Evolutionary conservation across 352 stramenopile species (phyloP).

Genomic region (Pythium folliculosum): DNA sequence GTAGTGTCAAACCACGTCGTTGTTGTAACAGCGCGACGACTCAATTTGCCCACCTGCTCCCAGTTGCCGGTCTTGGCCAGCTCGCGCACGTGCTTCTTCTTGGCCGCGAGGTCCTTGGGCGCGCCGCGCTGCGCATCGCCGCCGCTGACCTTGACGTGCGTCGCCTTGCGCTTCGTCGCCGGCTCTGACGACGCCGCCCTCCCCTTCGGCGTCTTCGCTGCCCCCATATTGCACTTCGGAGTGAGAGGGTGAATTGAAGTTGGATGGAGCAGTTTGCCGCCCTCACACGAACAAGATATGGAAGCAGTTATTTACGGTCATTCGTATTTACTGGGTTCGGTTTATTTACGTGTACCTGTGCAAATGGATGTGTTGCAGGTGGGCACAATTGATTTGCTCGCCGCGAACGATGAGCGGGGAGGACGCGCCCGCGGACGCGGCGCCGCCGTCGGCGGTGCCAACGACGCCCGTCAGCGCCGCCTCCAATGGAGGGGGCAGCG

Average conservation of each 20-base stretch:
- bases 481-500: conserved; percentile 16
- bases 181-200: conserved; percentile 1
- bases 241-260: conserved; percentile 9
- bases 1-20: no score
- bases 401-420: background rate
- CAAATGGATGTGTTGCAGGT: background rate
- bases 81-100: conserved; percentile 80
- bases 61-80: conserved; percentile 51
- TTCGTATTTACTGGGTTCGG: background rate
- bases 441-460: background rate
- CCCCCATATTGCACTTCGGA: conserved; percentile 4
- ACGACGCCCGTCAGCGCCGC: background rate
- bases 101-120: conserved; percentile 41
- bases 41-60: conserved; percentile 41
- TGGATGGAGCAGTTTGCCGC: conserved; percentile 1
- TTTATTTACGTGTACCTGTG: background rate
- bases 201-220: conserved; percentile 26
- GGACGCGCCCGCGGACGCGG: conserved; percentile 3
- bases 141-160: background rate
- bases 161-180: conserved; percentile 26
- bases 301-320: conserved; percentile 17
- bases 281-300: conserved; percentile 1
- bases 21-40: background rate
- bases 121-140: conserved; percentile 16
- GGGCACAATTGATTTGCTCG: background rate